phyloP scores from a whole-genome alignment of 345 rosid species.

The Capsella bursapastoris region DNA sequence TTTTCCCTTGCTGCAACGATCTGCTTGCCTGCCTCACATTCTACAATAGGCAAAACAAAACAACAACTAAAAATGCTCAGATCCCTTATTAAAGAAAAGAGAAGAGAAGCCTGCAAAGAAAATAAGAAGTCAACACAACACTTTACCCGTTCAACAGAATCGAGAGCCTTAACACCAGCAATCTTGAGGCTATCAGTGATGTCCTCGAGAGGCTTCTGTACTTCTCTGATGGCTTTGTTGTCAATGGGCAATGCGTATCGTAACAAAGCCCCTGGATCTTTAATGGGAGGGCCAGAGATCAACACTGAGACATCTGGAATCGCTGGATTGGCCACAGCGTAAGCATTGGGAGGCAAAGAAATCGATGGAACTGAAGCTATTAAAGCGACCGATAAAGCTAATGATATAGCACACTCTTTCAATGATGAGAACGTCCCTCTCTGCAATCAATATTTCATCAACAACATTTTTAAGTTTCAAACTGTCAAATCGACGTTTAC shows the following conservation, averaged over 20 bases:
- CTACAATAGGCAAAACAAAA: slow-evolving; percentile 46
- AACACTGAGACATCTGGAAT: slow-evolving; percentile 78
- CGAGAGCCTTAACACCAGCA: slow-evolving; percentile 88
- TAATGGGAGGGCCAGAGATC: slow-evolving; percentile 96
- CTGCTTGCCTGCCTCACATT: slow-evolving; percentile 88
- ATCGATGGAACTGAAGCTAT: slow-evolving; percentile 61
- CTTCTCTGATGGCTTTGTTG: slow-evolving; percentile 90
- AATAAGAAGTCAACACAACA: neutral
- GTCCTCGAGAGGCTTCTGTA: slow-evolving; percentile 95
- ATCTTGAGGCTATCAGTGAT: slow-evolving; percentile 90
- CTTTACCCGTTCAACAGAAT: slow-evolving; percentile 89
- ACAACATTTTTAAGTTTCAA: neutral
- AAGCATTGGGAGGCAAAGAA: slow-evolving; percentile 50
- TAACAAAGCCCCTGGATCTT: slow-evolving; percentile 85
- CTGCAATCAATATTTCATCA: slow-evolving; percentile 45
- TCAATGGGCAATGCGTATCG: slow-evolving; percentile 90
- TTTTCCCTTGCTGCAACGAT: slow-evolving; percentile 74
- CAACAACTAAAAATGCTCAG: neutral
- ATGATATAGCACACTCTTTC: slow-evolving; percentile 81
- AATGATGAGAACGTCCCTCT: slow-evolving; percentile 54
- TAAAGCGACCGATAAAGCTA: slow-evolving; percentile 74
- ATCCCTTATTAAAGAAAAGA: neutral
- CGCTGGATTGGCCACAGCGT: slow-evolving; percentile 57
- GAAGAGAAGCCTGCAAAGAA: neutral
- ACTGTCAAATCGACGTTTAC: neutral